Conservation (phyloP, 768 basidiomycete species). For the Podaxis sp. region DNA sequence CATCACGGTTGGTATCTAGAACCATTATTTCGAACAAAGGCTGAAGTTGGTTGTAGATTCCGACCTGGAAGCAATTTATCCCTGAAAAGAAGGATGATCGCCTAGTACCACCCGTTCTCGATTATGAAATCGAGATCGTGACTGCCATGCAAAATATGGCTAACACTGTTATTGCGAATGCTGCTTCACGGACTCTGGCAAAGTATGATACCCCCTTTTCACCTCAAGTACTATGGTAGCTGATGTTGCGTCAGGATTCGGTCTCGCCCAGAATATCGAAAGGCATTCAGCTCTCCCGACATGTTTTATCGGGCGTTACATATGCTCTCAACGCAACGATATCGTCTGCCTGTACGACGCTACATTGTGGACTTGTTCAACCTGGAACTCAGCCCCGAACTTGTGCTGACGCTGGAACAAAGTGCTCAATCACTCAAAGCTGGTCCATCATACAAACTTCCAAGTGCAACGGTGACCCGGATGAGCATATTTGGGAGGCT, state of each 20-base stretch:
- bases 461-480: conserved; percentile 42
- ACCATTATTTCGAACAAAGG: neutral
- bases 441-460: conserved; percentile 35
- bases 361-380: conserved; percentile 95
- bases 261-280: conserved; percentile 69
- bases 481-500: conserved; percentile 63
- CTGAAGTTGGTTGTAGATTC: conserved; percentile 48
- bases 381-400: conserved; percentile 66
- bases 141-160: conserved; percentile 91
- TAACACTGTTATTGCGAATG: conserved; percentile 94
- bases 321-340: conserved; percentile 85
- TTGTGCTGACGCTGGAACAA: conserved; percentile 54
- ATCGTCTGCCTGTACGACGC: conserved; percentile 87
- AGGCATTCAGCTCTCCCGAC: conserved; percentile 73
- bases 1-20: conserved; percentile 55
- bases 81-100: conserved; percentile 42
- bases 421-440: conserved; percentile 51
- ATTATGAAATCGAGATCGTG: conserved; percentile 79
- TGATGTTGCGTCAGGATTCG: conserved; percentile 59
- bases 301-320: conserved; percentile 86
- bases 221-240: neutral
- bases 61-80: conserved; percentile 55
- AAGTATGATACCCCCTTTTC: conserved; percentile 46
- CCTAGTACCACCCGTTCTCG: conserved; percentile 63
- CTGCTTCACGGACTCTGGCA: conserved; percentile 87